Base-by-base conservation (phyloP, 1,139 yeast species). In the Geotrichum cucujoidarum region DNA sequence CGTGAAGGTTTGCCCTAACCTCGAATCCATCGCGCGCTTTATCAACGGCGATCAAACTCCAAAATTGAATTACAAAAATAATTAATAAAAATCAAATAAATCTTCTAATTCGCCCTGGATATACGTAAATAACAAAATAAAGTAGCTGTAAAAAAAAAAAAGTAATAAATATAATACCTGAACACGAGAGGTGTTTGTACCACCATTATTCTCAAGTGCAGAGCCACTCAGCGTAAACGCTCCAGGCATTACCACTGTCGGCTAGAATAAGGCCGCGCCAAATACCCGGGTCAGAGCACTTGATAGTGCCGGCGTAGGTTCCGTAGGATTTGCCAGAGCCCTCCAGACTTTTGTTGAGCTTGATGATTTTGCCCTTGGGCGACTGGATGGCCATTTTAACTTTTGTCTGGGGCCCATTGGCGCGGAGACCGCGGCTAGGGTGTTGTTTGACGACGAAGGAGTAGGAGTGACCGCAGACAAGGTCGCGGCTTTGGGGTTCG, bases 151-250 rank as follows among this genome's bases (percentile, higher is more conserved):
- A 44, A 37, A 38, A 25, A 43, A 4, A 36, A 24, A 6, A 27
- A 25, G n/a, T 27, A 24, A 33, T 32, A 32, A 41, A 32, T 16
- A 25, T n/a, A 22, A 14, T 16, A 27, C 35, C 11, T 27, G 16
- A 33, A 6, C 10, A 6, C 27, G 6, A 10, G 27, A 6, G 10
- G 27, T 6, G 27, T 10, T 24, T 10, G 10, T 24, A 24, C 13
- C 38, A n/a, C n/a, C n/a, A n/a, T n/a, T n/a, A n/a, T n/a, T n/a
- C n/a, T 24, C 59, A 71, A 33, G 63, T 57, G 63, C 94, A 84
- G 40, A 74, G 74, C 98, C 98, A 92, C 65, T 88, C 95, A 10
- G 95, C 90, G 67, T 87, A 88, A 5, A 86, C 89, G 59, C 89
- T 84, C 90, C 95, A 87, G 49, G 92, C 83, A 53, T 77, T 76